Percentiles rank a stretch among this genome's conserved stretches.
phyloP scores from a whole-genome alignment of 305 asterid genomes.

The Caryopteris hybrid region DNA sequence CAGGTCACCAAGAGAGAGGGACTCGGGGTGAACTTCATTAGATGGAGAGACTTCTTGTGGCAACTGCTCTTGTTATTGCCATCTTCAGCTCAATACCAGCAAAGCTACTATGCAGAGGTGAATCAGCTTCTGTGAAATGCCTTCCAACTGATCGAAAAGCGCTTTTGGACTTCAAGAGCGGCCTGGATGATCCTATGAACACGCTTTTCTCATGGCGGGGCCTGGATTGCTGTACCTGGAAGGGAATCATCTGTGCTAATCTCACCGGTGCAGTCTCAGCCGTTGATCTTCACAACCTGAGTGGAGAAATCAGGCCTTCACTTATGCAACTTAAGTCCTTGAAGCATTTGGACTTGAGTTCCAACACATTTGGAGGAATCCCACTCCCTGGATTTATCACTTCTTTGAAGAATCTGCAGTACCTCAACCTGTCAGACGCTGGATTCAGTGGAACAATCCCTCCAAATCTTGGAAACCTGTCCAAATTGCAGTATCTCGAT shows the following conservation, averaged over 20 bases:
- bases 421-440: conserved; percentile 44
- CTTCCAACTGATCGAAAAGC: conserved; percentile 29
- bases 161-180: conserved; percentile 44
- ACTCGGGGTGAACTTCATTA: too few species aligned
- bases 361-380: conserved; percentile 36
- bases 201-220: conserved; percentile 49
- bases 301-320: conserved; percentile 53
- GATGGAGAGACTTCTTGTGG: conserved; percentile 22
- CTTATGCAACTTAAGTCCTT: conserved; percentile 35
- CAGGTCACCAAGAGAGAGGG: too few species aligned
- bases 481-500: conserved; percentile 43
- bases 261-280: conserved; percentile 25
- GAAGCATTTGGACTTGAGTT: conserved; percentile 44
- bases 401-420: conserved; percentile 34
- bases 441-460: conserved; percentile 43
- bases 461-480: conserved; percentile 42
- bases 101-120: conserved; percentile 1
- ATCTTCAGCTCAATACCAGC: conserved; percentile 19
- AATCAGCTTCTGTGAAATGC: conserved; percentile 18
- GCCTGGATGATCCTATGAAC: conserved; percentile 41
- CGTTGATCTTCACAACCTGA: conserved; percentile 47
- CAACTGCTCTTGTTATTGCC: conserved; percentile 17
- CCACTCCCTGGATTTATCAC: conserved; percentile 40
- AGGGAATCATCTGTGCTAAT: conserved; percentile 34
- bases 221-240: conserved; percentile 40